These are phyloP conservation scores for Scutellaria barbata DNA, from an alignment of 257 asterid species.

Conservation along the genomic window DNA sequence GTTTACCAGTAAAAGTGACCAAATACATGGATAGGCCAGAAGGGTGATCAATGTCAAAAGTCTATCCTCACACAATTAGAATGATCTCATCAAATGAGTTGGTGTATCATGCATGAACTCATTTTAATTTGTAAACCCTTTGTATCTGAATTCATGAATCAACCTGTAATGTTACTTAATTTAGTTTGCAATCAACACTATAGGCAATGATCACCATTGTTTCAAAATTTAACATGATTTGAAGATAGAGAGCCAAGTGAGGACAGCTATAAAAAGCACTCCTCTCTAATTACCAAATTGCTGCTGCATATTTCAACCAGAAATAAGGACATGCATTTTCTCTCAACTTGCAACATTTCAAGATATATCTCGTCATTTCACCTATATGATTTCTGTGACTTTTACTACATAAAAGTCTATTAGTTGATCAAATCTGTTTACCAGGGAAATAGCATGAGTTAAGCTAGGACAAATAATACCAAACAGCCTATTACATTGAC, in stretches of 20 bases:
- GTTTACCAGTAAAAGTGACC: background rate
- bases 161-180: background rate
- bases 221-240: background rate
- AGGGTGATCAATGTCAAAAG: background rate
- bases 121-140: background rate
- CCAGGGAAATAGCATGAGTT: conserved; percentile 21
- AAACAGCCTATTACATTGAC: background rate
- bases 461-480: conserved; percentile 2
- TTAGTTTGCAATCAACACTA: background rate
- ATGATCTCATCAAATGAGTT: background rate
- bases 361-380: background rate
- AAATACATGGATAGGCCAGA: background rate
- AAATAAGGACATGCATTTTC: background rate
- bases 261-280: background rate
- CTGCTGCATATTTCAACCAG: background rate
- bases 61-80: background rate
- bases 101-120: conserved; percentile 8
- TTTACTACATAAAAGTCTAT: background rate
- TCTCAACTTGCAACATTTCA: background rate
- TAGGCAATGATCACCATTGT: background rate
- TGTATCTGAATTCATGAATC: background rate
- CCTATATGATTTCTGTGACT: conserved; percentile 13
- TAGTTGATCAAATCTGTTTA: conserved; percentile 8
- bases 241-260: background rate
- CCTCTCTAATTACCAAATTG: background rate